phyloP scores from a whole-genome alignment of 768 basidiomycete species.

The Suillus weaverae region DNA sequence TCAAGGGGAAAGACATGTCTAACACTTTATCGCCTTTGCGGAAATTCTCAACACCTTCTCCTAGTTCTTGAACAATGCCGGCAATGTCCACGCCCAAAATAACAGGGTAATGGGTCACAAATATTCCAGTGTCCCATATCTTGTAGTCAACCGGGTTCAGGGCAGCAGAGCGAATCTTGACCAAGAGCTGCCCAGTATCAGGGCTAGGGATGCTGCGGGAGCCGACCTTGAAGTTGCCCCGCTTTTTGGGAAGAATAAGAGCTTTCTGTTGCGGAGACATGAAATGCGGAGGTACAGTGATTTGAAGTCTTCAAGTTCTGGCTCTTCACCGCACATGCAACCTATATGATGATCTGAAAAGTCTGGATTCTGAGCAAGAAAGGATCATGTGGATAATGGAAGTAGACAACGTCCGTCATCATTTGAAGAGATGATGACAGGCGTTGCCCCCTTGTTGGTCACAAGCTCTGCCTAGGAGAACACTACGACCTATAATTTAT shows the following conservation, averaged over 20 bases:
- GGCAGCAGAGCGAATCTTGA: conserved; percentile 38
- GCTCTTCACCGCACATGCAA: neutral
- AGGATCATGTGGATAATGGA: neutral
- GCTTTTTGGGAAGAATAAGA: conserved; percentile 24
- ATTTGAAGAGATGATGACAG: neutral
- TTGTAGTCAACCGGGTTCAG: conserved; percentile 51
- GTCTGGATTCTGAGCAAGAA: neutral
- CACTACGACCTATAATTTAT: neutral
- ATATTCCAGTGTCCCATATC: conserved; percentile 31
- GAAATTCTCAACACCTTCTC: conserved; percentile 35
- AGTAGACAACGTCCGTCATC: neutral
- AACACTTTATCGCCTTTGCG: conserved; percentile 42
- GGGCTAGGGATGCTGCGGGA: conserved; percentile 32
- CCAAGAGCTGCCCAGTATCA: conserved; percentile 39
- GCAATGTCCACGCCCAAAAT: conserved; percentile 38
- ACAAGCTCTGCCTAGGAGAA: neutral
- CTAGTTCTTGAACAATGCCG: conserved; percentile 41
- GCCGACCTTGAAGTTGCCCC: conserved; percentile 30
- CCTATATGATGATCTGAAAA: neutral
- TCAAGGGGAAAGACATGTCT: conserved; percentile 11
- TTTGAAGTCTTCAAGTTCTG: neutral
- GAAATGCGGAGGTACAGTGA: neutral
- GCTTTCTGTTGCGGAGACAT: conserved; percentile 33
- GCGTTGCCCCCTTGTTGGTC: neutral
- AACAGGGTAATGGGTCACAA: conserved; percentile 35